Evolutionary conservation across 305 asterid species (phyloP).

Genomic region (Fraxinus baroniana): DNA sequence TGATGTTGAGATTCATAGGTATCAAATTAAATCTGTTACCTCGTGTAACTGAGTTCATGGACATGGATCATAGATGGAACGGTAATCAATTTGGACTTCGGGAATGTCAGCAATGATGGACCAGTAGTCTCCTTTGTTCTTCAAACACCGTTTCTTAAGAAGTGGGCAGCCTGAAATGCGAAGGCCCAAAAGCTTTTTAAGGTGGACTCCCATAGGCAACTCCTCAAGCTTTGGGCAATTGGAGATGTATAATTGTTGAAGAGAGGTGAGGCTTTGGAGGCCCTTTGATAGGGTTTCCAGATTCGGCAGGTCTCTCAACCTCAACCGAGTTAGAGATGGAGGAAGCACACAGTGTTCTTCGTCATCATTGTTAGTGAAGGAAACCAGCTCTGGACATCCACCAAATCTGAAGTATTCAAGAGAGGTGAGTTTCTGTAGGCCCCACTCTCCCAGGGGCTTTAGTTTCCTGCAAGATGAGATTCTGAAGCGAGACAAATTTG

Average conservation of each 20-base stretch:
- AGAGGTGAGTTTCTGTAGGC: neutral
- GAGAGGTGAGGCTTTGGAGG: neutral
- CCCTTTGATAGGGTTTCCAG: constrained; percentile 5
- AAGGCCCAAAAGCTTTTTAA: neutral
- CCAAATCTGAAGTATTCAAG: neutral
- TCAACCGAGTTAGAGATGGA: neutral
- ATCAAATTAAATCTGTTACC: neutral
- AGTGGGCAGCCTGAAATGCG: neutral
- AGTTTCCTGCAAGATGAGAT: neutral
- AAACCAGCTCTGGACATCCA: constrained; percentile 11
- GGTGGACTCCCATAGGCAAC: constrained; percentile 17
- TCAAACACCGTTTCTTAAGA: neutral
- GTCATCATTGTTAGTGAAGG: neutral
- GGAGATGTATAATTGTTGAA: no score
- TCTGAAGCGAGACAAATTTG: neutral
- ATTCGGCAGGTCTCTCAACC: neutral
- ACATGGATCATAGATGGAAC: neutral
- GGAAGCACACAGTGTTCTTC: neutral
- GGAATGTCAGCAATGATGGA: neutral
- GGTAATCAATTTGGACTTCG: neutral
- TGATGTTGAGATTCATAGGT: neutral
- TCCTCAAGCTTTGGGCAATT: neutral
- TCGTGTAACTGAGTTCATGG: neutral
- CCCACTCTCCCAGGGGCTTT: constrained; percentile 10
- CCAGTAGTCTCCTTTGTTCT: constrained; percentile 2